These are phyloP conservation scores for Fonsecaea erecta DNA, from an alignment of 2,329 filamentous ascomycete species.

Conservation along the genomic window DNA sequence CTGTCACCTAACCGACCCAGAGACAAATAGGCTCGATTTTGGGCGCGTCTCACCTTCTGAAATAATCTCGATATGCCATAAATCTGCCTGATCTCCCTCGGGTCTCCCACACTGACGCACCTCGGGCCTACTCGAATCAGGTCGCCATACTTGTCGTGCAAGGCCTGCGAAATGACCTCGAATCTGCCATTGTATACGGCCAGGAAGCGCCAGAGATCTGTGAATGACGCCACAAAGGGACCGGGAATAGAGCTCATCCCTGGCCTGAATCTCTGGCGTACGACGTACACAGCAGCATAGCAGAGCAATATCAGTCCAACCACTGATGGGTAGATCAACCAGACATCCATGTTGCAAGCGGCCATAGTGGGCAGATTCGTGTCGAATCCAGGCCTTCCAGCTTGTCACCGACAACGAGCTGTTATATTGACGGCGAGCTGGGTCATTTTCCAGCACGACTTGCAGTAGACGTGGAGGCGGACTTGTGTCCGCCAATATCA, in stretches of 20 bases:
- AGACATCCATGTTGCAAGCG: background rate
- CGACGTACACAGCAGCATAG: background rate
- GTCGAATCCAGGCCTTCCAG: background rate
- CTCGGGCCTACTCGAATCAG: constrained; percentile 78
- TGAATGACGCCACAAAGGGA: constrained; percentile 36
- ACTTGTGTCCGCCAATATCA: background rate
- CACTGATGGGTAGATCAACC: background rate
- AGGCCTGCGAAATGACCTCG: constrained; percentile 37
- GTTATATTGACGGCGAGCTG: background rate
- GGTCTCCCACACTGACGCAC: constrained; percentile 65
- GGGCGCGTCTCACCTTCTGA: constrained; percentile 13
- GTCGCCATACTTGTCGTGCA: constrained; percentile 74
- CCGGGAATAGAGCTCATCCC: constrained; percentile 45
- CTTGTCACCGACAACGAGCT: background rate
- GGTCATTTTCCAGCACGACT: background rate
- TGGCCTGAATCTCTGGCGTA: constrained; percentile 5
- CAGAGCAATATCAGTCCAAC: constrained; percentile 5
- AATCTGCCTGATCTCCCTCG: constrained; percentile 64
- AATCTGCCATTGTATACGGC: constrained; percentile 34
- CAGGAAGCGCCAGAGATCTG: constrained; percentile 36
- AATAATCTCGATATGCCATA: constrained; percentile 59
- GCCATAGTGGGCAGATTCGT: background rate
- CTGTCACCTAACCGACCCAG: background rate
- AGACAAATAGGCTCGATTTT: background rate
- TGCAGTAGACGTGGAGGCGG: background rate